A percentile compares a stretch with the other conserved stretches of the same genome.
Evolutionary conservation across 805 yeast species (phyloP).

Genomic region (Metschnikowia lochheadii): DNA sequence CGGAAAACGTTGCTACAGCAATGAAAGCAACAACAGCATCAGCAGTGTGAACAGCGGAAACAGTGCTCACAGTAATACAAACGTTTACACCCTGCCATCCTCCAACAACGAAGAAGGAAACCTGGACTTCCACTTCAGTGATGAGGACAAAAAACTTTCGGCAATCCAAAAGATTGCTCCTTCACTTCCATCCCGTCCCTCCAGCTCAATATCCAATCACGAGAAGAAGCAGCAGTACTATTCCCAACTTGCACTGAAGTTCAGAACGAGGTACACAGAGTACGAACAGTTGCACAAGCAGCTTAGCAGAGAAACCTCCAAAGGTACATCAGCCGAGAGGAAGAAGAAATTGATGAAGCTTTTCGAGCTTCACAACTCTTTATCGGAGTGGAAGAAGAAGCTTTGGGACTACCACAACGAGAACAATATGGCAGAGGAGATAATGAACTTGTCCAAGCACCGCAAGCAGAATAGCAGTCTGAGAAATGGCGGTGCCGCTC

Average conservation of each 20-base stretch:
- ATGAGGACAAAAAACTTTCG: slow-evolving; percentile 13
- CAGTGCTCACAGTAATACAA: slow-evolving; percentile 4
- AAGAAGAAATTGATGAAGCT: slow-evolving; percentile 32
- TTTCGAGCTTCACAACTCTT: slow-evolving; percentile 46
- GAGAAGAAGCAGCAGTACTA: slow-evolving; percentile 19
- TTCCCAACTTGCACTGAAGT: slow-evolving; percentile 17
- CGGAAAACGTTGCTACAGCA: slow-evolving; percentile 14
- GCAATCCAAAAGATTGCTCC: slow-evolving; percentile 4
- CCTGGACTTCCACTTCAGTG: slow-evolving; percentile 9
- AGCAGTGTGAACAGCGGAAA: slow-evolving; percentile 12
- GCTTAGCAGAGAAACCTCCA: slow-evolving; percentile 11
- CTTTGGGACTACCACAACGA: slow-evolving; percentile 46
- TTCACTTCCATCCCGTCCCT: slow-evolving; percentile 14
- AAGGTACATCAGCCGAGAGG: slow-evolving; percentile 10
- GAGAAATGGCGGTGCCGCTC: neutral
- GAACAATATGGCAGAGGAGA: slow-evolving; percentile 26
- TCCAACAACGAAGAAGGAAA: slow-evolving; percentile 28
- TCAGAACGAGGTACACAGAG: slow-evolving; percentile 14
- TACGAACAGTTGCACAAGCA: slow-evolving; percentile 15
- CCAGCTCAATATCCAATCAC: slow-evolving; percentile 13
- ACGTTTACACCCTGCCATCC: slow-evolving; percentile 34
- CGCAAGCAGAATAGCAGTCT: slow-evolving; percentile 22
- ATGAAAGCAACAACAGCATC: slow-evolving; percentile 11
- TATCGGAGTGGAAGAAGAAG: slow-evolving; percentile 53
- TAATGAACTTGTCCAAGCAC: slow-evolving; percentile 38